These are phyloP conservation scores for Suillus subaureus DNA, from an alignment of 768 basidiomycete genomes.

Conservation along the genomic window DNA sequence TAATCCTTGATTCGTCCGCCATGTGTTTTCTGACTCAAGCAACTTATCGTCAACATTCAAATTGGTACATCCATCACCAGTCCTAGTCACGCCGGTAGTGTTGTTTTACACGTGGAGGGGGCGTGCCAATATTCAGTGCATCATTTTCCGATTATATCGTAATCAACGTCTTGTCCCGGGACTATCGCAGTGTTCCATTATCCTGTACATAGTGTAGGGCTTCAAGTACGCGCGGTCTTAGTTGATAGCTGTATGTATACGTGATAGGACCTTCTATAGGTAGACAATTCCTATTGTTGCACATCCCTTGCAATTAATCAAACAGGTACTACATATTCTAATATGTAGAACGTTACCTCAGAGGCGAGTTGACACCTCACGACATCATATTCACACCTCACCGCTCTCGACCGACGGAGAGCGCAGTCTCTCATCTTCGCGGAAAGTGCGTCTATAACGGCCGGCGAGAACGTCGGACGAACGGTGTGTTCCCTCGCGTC, in stretches of 20 bases:
- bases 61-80: background rate
- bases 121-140: background rate
- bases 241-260: background rate
- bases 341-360: background rate
- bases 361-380: background rate
- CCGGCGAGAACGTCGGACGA: background rate
- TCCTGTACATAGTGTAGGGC: background rate
- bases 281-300: background rate
- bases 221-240: background rate
- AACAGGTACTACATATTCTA: slow-evolving; percentile 1
- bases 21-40: background rate
- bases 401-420: background rate
- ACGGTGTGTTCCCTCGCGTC: background rate
- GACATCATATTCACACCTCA: background rate
- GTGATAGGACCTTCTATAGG: background rate
- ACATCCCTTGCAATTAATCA: background rate
- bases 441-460: background rate
- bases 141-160: slow-evolving; percentile 2
- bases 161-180: background rate
- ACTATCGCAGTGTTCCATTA: background rate
- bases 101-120: background rate
- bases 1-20: background rate
- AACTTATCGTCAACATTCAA: background rate
- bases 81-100: background rate
- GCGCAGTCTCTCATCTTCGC: background rate